A percentile compares a stretch with the other conserved stretches of the same genome.
phyloP scores from a whole-genome alignment of 1,139 yeast genomes.

The Pneumocystis murina region DNA sequence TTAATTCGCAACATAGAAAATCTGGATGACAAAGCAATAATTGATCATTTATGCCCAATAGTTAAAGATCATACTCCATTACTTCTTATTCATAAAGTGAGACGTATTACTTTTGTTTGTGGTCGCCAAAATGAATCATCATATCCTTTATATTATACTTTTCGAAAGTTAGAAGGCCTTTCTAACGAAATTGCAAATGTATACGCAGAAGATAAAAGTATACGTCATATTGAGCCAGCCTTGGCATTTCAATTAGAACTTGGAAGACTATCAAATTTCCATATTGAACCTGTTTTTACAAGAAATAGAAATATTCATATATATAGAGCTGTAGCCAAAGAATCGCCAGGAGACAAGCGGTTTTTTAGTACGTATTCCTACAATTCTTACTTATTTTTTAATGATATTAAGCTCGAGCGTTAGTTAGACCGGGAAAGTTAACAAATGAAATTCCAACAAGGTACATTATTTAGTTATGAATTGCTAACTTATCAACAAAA shows the following conservation, averaged over 20 bases:
- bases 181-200: constrained; percentile 2
- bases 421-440: constrained; percentile 87
- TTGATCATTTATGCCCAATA: constrained; percentile 47
- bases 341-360: constrained; percentile 83
- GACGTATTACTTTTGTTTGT: constrained; percentile 75
- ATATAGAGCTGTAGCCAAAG: constrained; percentile 90
- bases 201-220: constrained; percentile 49
- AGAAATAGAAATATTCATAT: constrained; percentile 96
- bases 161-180: constrained; percentile 79
- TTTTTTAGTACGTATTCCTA: constrained; percentile 38
- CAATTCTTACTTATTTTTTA: neutral
- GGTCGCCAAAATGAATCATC: constrained; percentile 70
- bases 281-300: constrained; percentile 86
- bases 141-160: constrained; percentile 91
- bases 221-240: constrained; percentile 97
- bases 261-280: constrained; percentile 84
- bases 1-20: constrained; percentile 61
- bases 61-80: constrained; percentile 58
- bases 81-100: constrained; percentile 33
- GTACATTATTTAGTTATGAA: neutral
- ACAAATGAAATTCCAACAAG: constrained; percentile 74
- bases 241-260: constrained; percentile 93
- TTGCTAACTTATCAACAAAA: neutral
- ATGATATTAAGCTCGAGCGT: constrained; percentile 49
- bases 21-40: constrained; percentile 52